Base-by-base conservation (phyloP, 257 asterid species). In the Agastache rugosa region DNA sequence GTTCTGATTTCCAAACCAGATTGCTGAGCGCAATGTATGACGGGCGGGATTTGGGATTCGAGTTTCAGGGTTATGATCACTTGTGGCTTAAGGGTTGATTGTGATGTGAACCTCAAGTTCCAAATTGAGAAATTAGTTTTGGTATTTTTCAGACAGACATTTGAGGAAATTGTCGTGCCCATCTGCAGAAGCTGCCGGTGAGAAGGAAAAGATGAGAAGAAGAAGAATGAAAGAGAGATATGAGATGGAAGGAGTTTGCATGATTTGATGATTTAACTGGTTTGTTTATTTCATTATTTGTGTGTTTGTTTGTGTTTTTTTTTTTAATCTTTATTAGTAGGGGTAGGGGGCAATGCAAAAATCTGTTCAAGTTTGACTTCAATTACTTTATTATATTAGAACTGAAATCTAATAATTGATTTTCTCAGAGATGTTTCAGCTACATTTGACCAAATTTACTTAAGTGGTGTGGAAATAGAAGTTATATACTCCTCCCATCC, bases 81-180 rank as follows among this genome's bases (percentile, higher is more conserved):
- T 17, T 51, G 55, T 16, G 66, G 66, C 29, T 60, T 60, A 15
- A 39, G 66, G 10, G 47, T 29, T 1, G 31, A 85, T 16, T 10
- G 74, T 62, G 1, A 77, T 41, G 20, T 41, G 85, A 11, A 85
- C 71, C 45, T 85, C 73, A 29, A 75, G 58, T 54, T 72, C 80
- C 19, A 25, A 6, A 39, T 39, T 4, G 69, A 11, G 11, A 27
- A 54, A 16, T 7, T 7, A 50, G 56, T 67, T 67, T 0, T 16
- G 1, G 45, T 27, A 17, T 50, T 31, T 11, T n/a, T 31, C 8
- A 0, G 73, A 67, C 0, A 67, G n/a, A 6, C 62, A 67, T 47
- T 48, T 22, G 5, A 67, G 73, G 23, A 67, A 47, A 27, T 8
- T 1, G 8, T 48, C 17, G 27, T 25, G 72, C 0, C 20, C 16